Evolutionary conservation across 163 green algal genomes (phyloP), one percentile per base, ranked within the genome.

Genomic region (Trebouxiophyceae sp.): DNA sequence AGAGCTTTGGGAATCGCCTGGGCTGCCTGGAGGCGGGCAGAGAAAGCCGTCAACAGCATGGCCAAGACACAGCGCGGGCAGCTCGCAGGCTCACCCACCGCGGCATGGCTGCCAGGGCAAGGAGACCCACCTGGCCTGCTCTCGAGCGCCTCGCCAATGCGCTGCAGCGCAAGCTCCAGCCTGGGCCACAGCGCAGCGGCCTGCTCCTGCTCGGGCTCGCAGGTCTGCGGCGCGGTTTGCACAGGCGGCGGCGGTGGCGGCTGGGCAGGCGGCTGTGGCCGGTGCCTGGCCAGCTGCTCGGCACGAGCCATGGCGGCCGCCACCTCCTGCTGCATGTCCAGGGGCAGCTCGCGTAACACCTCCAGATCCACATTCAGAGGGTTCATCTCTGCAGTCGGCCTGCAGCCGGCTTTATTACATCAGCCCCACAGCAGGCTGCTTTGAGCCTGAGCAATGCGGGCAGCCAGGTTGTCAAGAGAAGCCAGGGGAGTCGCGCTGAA

Each of bases 331-430:
- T 57, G 62, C 5, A 87, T 23, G 7, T 83, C 72, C 3, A 65
- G 5, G 2, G 82, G 81, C n/a, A 89, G 76, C 54, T 79, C 76
- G 3, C 45, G 61, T 29, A 88, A 60, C 12, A 88, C 80, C 5
- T 57, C 59, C 6, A 63, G 72, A 31, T 87, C 81, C 0, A 87
- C 55, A 50, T 86, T 70, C 0, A 71, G 76, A 20, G 78, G 55
- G 19, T 62, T 71, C 29, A 70, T n/a, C 29, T n/a, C n/a, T n/a
- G n/a, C n/a, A n/a, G n/a, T n/a, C n/a, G n/a, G n/a, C n/a, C n/a
- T n/a, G n/a, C n/a, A n/a, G n/a, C n/a, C n/a, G n/a, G n/a, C n/a
- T n/a, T n/a, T n/a, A n/a, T n/a, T n/a, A n/a, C n/a, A n/a, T n/a
- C n/a, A n/a, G n/a, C n/a, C n/a, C n/a, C n/a, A n/a, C n/a, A n/a